Conservation (phyloP, 768 basidiomycete species). For the Collybia sp. region DNA sequence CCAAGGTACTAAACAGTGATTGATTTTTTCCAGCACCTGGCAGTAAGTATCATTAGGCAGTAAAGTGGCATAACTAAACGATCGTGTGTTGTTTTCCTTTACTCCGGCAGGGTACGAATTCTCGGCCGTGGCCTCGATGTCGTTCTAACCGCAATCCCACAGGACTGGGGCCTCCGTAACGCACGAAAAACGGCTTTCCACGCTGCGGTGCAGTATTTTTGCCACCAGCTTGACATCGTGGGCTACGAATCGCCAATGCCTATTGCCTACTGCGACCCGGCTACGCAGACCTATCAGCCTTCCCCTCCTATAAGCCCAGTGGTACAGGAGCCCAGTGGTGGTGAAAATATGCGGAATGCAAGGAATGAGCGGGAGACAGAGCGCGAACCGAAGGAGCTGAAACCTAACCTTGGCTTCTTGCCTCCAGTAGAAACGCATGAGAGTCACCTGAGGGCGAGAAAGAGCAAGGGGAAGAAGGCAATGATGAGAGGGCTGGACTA, state of each 20-base stretch:
- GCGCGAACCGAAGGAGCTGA: conserved; percentile 21
- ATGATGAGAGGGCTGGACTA: conserved; percentile 29
- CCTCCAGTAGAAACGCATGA: conserved; percentile 35
- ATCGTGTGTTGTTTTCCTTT: background rate
- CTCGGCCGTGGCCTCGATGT: background rate
- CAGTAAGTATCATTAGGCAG: conserved; percentile 12
- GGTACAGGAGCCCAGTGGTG: background rate
- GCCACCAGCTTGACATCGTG: conserved; percentile 61
- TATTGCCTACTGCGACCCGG: conserved; percentile 39
- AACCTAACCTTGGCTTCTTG: conserved; percentile 40
- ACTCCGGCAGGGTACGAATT: background rate
- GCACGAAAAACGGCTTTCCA: conserved; percentile 74
- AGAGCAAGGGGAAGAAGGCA: conserved; percentile 37
- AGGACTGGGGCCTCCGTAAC: conserved; percentile 57
- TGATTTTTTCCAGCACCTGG: conserved; percentile 11
- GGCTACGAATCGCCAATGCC: conserved; percentile 60
- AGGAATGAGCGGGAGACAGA: conserved; percentile 18
- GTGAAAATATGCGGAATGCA: conserved; percentile 11
- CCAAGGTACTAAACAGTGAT: background rate
- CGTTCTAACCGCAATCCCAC: conserved; percentile 21
- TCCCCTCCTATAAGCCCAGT: conserved; percentile 7
- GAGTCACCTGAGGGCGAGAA: conserved; percentile 30
- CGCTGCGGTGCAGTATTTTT: conserved; percentile 72
- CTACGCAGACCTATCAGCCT: conserved; percentile 15
- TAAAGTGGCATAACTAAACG: background rate